Percentiles rank a stretch among this genome's conserved stretches.
These are phyloP conservation scores for Ogataea nitratoaversa DNA, from an alignment of 805 yeast genomes.

Conservation along the genomic window DNA sequence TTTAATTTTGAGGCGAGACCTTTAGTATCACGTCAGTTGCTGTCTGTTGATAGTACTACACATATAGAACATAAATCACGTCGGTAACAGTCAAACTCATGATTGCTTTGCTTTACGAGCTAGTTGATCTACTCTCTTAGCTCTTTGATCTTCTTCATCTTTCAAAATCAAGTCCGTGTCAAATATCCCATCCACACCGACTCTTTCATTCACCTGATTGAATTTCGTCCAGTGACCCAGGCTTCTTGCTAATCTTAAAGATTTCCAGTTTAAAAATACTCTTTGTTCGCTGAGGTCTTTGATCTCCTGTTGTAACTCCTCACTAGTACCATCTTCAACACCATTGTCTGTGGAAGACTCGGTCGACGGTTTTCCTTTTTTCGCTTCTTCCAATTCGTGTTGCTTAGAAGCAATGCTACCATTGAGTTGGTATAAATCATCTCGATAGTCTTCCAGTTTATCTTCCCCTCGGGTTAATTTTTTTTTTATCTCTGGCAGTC, in stretches of 20 bases:
- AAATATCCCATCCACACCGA: constrained; percentile 16
- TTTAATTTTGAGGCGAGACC: too few species aligned
- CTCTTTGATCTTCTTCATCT: constrained; percentile 3
- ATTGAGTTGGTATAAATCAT: constrained; percentile 25
- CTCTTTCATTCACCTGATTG: constrained; percentile 8
- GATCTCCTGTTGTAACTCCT: background rate
- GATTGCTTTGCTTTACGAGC: background rate
- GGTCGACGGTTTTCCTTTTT: too few species aligned
- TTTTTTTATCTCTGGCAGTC: constrained; percentile 13
- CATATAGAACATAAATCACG: too few species aligned
- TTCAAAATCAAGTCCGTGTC: constrained; percentile 9
- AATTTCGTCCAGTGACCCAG: constrained; percentile 17
- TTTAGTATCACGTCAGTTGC: too few species aligned
- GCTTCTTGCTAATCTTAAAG: constrained; percentile 17
- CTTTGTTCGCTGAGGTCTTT: constrained; percentile 12
- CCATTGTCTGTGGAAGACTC: too few species aligned
- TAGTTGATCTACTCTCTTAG: background rate
- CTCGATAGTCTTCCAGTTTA: constrained; percentile 23
- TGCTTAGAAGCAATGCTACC: constrained; percentile 17
- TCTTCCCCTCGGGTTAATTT: constrained; percentile 11
- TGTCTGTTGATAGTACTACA: too few species aligned
- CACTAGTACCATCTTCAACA: background rate
- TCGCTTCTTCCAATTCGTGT: background rate
- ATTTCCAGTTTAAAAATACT: constrained; percentile 24
- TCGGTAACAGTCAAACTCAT: background rate